phyloP scores from a whole-genome alignment of 106 monocot genomes.

The Allium fistulosum region DNA sequence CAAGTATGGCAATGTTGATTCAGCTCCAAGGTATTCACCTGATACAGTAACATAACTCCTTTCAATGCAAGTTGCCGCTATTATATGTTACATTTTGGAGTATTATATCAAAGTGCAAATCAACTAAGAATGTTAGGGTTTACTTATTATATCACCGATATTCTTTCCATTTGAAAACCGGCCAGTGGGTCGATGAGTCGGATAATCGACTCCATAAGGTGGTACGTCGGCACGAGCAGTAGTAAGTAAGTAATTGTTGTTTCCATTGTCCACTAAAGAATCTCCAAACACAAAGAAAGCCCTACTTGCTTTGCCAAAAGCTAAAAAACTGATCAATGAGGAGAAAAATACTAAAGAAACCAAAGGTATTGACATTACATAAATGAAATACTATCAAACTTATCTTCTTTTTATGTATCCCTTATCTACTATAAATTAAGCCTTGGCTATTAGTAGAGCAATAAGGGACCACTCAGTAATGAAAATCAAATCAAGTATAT shows the following conservation, averaged over 20 bases:
- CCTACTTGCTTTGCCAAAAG: slow-evolving; percentile 16
- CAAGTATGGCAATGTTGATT: slow-evolving; percentile 32
- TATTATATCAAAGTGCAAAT: too few species aligned
- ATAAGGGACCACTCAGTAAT: too few species aligned
- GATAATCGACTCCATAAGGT: slow-evolving; percentile 86
- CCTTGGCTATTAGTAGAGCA: too few species aligned
- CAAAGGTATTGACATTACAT: too few species aligned
- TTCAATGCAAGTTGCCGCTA: too few species aligned
- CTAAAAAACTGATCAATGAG: not conserved
- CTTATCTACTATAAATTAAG: too few species aligned
- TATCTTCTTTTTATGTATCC: too few species aligned
- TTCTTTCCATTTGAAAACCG: slow-evolving; percentile 90
- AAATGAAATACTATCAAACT: too few species aligned
- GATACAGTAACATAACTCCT: not conserved
- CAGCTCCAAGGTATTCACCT: slow-evolving; percentile 47
- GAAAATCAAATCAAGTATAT: too few species aligned
- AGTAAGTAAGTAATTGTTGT: slow-evolving; percentile 78
- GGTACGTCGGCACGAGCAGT: slow-evolving; percentile 70
- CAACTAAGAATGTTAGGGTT: not conserved
- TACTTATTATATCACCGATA: slow-evolving; percentile 86
- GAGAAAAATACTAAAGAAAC: not conserved
- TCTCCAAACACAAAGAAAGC: slow-evolving; percentile 90
- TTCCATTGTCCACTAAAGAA: slow-evolving; percentile 86
- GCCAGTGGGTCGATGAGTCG: slow-evolving; percentile 60
- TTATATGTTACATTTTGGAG: too few species aligned